phyloP scores from a whole-genome alignment of 1,284 basidiomycete genomes.

The Sanguinoderma infundibulare region DNA sequence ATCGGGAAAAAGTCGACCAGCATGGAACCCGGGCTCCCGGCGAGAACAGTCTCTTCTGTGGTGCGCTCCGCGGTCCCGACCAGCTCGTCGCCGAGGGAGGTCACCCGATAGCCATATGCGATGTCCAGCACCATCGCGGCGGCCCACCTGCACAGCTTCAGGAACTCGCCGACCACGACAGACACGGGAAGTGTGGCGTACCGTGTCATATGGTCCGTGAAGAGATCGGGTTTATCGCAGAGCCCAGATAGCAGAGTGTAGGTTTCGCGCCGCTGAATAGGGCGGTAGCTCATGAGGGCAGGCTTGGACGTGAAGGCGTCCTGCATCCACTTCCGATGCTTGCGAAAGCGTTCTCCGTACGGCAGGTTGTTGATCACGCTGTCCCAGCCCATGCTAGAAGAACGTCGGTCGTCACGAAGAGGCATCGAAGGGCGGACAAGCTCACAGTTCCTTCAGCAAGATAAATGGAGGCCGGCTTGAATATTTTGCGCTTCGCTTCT shows the following conservation, averaged over 20 bases:
- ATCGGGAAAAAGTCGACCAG: conserved; percentile 34
- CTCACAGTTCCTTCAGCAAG: conserved; percentile 35
- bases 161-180: background rate
- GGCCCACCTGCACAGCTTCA: conserved; percentile 22
- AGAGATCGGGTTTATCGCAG: conserved; percentile 29
- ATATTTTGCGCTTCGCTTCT: conserved; percentile 44
- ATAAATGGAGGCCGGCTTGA: conserved; percentile 40
- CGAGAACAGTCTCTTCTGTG: conserved; percentile 23
- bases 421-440: background rate
- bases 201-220: conserved; percentile 31
- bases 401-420: background rate
- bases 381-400: conserved; percentile 29
- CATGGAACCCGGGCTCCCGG: conserved; percentile 30
- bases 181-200: conserved; percentile 6
- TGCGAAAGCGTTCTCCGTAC: conserved; percentile 36
- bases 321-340: conserved; percentile 36
- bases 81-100: conserved; percentile 24
- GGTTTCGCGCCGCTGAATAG: conserved; percentile 32
- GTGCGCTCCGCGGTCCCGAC: conserved; percentile 29
- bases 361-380: conserved; percentile 29
- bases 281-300: conserved; percentile 25
- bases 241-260: conserved; percentile 30
- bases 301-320: conserved; percentile 30
- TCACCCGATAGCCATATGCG: conserved; percentile 31
- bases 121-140: conserved; percentile 29